These are phyloP conservation scores for Cystobasidium sp. DNA, from an alignment of 1,284 basidiomycete genomes.

Conservation along the genomic window DNA sequence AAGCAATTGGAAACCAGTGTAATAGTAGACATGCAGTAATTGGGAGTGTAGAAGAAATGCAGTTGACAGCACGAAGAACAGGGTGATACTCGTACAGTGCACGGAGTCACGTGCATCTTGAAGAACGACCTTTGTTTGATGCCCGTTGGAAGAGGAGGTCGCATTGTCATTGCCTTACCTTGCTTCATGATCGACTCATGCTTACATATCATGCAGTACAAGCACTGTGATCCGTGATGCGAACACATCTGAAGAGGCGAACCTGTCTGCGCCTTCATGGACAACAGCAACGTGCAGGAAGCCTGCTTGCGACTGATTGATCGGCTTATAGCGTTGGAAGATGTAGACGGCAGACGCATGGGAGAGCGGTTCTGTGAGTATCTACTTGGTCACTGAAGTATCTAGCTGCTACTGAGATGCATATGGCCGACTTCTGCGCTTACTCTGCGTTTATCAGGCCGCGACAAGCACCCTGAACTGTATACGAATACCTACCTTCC, in stretches of 20 bases:
- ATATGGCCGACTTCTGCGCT: background rate
- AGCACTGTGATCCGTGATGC: background rate
- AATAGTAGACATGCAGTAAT: no score
- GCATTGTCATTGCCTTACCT: no score
- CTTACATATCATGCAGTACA: background rate
- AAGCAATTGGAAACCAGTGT: no score
- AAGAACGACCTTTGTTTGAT: no score
- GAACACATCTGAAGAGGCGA: background rate
- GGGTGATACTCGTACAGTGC: no score
- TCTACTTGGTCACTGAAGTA: background rate
- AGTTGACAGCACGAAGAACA: no score
- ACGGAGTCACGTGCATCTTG: no score
- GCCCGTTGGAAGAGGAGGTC: no score
- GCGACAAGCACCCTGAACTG: constrained; percentile 20
- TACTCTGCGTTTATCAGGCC: constrained; percentile 1
- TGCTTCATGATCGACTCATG: background rate
- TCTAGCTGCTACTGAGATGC: background rate
- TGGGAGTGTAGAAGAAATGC: no score
- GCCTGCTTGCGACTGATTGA: constrained; percentile 16
- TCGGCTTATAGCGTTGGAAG: background rate
- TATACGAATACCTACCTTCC: constrained; percentile 25
- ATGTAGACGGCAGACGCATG: constrained; percentile 7
- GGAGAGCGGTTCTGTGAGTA: constrained; percentile 13
- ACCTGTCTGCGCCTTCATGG: background rate
- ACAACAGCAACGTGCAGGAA: background rate